These are phyloP conservation scores for Neonectria sp. DNA, from an alignment of 2,329 filamentous ascomycete species.

Conservation along the genomic window DNA sequence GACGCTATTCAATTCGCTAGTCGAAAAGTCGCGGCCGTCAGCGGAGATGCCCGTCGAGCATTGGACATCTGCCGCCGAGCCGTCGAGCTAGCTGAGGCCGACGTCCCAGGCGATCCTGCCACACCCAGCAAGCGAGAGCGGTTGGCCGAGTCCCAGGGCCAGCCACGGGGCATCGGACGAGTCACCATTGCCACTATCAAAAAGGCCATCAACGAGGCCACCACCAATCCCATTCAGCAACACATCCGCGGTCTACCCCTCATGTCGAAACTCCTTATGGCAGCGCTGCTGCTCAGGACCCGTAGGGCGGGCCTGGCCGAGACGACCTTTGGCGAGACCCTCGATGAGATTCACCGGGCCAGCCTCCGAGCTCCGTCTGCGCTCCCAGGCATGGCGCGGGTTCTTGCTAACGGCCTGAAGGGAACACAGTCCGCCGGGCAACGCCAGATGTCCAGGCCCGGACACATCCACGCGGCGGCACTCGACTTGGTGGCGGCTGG, in stretches of 20 bases:
- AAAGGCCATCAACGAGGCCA: conserved; percentile 94
- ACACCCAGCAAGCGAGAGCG: conserved; percentile 73
- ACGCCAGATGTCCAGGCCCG: conserved; percentile 51
- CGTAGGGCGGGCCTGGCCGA: conserved; percentile 89
- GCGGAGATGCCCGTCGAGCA: conserved; percentile 91
- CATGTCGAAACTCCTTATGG: conserved; percentile 86
- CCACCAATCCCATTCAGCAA: conserved; percentile 91
- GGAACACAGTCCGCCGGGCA: conserved; percentile 47
- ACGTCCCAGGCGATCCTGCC: conserved; percentile 64
- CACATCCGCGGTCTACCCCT: conserved; percentile 88
- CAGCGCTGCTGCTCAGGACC: conserved; percentile 83
- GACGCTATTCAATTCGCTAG: conserved; percentile 97
- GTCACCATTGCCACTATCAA: conserved; percentile 96
- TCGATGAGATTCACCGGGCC: conserved; percentile 77
- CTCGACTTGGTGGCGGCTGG: conserved; percentile 90
- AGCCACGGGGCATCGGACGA: conserved; percentile 56
- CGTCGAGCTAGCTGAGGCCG: conserved; percentile 92
- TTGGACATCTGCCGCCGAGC: conserved; percentile 96
- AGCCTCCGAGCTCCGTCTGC: conserved; percentile 53
- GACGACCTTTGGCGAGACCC: conserved; percentile 88
- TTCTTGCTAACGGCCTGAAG: conserved; percentile 51
- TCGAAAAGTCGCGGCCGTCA: conserved; percentile 96
- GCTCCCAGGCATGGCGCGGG: conserved; percentile 56
- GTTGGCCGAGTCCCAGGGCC: conserved; percentile 46
- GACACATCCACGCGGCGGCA: conserved; percentile 77